A percentile compares a stretch with the other conserved stretches of the same genome.
phyloP scores from a whole-genome alignment of 768 basidiomycete genomes.

The Sarcodon sp. region DNA sequence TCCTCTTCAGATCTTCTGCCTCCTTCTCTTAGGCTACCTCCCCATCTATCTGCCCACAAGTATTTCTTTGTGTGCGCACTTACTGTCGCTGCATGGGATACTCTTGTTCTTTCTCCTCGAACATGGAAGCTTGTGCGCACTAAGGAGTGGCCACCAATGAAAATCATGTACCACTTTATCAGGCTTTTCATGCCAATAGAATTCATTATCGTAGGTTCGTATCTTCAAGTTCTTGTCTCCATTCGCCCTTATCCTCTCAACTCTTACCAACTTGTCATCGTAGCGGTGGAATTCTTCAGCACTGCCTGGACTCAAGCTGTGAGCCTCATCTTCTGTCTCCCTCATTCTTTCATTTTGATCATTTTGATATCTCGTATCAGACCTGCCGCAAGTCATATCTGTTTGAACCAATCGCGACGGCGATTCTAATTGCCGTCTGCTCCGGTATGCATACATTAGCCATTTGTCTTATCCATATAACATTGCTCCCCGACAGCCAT shows the following conservation, averaged over 20 bases:
- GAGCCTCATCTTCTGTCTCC: slow-evolving; percentile 8
- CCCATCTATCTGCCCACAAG: slow-evolving; percentile 76
- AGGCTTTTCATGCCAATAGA: slow-evolving; percentile 70
- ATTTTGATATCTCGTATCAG: slow-evolving; percentile 16
- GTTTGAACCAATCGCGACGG: slow-evolving; percentile 80
- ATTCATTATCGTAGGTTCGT: slow-evolving; percentile 58
- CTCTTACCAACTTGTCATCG: background rate
- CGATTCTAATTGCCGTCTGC: slow-evolving; percentile 62
- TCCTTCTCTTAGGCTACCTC: slow-evolving; percentile 55
- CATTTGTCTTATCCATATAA: background rate
- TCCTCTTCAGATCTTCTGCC: slow-evolving; percentile 26
- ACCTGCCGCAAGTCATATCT: slow-evolving; percentile 62
- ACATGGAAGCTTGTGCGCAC: slow-evolving; percentile 59
- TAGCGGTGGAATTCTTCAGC: slow-evolving; percentile 78
- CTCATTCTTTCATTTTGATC: background rate
- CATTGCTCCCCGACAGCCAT: slow-evolving; percentile 24
- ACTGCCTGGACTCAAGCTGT: slow-evolving; percentile 50
- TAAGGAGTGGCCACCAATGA: slow-evolving; percentile 63
- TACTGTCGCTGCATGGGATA: slow-evolving; percentile 84
- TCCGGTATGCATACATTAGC: slow-evolving; percentile 27
- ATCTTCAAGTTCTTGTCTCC: background rate
- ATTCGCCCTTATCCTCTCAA: slow-evolving; percentile 2
- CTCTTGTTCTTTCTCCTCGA: slow-evolving; percentile 71
- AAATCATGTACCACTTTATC: slow-evolving; percentile 64
- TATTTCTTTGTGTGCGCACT: slow-evolving; percentile 86